Evolutionary conservation across 176 grass and related monocot species (phyloP).

Genomic region (Oropetium thomaeum): DNA sequence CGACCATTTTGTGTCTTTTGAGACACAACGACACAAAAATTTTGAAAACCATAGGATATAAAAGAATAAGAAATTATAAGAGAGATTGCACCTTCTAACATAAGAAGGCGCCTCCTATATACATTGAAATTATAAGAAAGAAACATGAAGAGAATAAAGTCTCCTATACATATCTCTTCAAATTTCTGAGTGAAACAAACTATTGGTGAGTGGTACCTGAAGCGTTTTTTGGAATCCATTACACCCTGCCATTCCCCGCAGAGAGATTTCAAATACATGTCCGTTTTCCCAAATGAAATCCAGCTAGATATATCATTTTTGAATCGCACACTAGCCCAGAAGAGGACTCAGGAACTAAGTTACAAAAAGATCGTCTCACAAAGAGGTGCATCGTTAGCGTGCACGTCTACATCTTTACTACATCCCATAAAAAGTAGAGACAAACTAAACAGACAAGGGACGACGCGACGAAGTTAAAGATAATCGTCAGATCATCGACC

Average conservation of each 20-base stretch:
- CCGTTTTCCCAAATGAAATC: slow-evolving; percentile 16
- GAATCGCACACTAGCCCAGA: background rate
- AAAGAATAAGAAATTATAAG: too few relatives aligned
- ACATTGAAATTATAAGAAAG: background rate
- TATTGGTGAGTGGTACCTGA: slow-evolving; percentile 30
- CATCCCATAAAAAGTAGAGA: background rate
- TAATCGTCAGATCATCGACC: background rate
- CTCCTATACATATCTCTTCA: background rate
- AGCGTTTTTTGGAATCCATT: slow-evolving; percentile 2
- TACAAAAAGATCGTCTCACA: slow-evolving; percentile 30
- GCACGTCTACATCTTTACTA: background rate
- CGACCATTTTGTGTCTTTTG: too few relatives aligned
- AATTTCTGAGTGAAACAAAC: slow-evolving; percentile 28
- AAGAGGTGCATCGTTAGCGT: background rate
- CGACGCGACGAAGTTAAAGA: background rate
- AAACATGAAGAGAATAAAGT: background rate
- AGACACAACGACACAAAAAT: too few relatives aligned
- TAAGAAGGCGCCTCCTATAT: too few relatives aligned
- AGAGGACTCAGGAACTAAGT: slow-evolving; percentile 24
- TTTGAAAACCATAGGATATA: too few relatives aligned
- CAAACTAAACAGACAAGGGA: slow-evolving; percentile 9
- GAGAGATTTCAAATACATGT: background rate
- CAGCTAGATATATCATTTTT: slow-evolving; percentile 23
- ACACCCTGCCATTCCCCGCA: slow-evolving; percentile 14
- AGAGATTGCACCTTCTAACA: too few relatives aligned